These are phyloP conservation scores for Paratrypanosoma confusum DNA, from an alignment of 208 protist genomes.

Conservation along the genomic window DNA sequence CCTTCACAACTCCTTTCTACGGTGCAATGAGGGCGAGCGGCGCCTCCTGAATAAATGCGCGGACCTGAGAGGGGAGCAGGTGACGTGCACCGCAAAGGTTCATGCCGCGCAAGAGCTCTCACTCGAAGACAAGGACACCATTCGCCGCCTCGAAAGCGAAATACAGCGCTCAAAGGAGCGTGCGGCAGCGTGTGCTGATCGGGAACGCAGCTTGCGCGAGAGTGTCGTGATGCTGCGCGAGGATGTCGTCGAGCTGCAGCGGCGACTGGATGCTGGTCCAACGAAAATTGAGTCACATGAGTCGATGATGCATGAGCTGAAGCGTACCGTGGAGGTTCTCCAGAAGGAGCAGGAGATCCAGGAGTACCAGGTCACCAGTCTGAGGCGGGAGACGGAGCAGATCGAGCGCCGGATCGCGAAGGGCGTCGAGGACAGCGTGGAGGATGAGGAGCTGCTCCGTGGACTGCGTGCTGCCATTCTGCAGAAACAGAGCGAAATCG, in stretches of 20 bases:
- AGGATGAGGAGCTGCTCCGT: constrained; percentile 38
- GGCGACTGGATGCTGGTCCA: constrained; percentile 76
- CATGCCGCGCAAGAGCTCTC: constrained; percentile 88
- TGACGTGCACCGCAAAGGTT: constrained; percentile 91
- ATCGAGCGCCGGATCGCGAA: constrained; percentile 37
- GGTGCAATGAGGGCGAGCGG: constrained; percentile 96
- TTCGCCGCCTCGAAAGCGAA: constrained; percentile 87
- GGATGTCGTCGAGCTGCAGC: constrained; percentile 90
- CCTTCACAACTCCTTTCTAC: constrained; percentile 92
- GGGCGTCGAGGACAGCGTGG: constrained; percentile 26
- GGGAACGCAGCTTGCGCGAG: constrained; percentile 90
- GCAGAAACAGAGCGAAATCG: constrained; percentile 43
- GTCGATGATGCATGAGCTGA: constrained; percentile 87
- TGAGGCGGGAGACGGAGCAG: constrained; percentile 35
- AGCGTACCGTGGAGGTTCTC: constrained; percentile 83
- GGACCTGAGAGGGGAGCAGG: constrained; percentile 92
- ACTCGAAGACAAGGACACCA: constrained; percentile 92
- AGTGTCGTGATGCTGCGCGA: constrained; percentile 88
- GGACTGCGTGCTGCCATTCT: constrained; percentile 24
- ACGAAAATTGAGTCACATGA: constrained; percentile 89
- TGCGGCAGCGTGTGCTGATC: constrained; percentile 83
- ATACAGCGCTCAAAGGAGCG: constrained; percentile 93
- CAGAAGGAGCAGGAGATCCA: constrained; percentile 84
- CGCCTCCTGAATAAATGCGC: constrained; percentile 92
- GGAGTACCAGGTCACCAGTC: constrained; percentile 33